phyloP scores from a whole-genome alignment of 2,329 filamentous ascomycete species.

The Elsinoe necatrix region DNA sequence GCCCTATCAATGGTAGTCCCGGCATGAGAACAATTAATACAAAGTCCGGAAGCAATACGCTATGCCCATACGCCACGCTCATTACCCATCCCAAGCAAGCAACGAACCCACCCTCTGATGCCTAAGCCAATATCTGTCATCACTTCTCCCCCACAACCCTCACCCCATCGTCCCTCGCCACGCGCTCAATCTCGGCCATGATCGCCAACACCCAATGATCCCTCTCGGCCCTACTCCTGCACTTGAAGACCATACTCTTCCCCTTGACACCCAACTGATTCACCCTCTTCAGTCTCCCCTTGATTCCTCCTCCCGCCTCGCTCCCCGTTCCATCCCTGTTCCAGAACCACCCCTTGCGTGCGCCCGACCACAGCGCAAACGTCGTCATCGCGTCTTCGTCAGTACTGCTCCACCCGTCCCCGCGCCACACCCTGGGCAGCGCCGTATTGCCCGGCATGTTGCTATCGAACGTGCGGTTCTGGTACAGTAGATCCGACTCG shows the following conservation, averaged over 20 bases:
- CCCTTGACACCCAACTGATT: conserved; percentile 53
- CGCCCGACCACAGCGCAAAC: conserved; percentile 58
- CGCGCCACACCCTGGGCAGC: conserved; percentile 51
- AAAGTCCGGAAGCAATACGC: not conserved
- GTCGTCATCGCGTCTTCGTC: conserved; percentile 60
- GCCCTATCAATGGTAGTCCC: no score
- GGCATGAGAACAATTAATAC: no score
- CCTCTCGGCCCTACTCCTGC: conserved; percentile 54
- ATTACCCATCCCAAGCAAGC: not conserved
- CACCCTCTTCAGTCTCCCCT: conserved; percentile 48
- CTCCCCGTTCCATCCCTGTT: conserved; percentile 28
- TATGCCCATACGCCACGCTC: not conserved
- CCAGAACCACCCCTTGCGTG: conserved; percentile 49
- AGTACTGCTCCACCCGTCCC: conserved; percentile 52
- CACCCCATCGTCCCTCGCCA: conserved; percentile 45
- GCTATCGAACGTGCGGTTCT: conserved; percentile 56
- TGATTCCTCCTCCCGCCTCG: conserved; percentile 28
- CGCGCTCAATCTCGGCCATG: conserved; percentile 56
- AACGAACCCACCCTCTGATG: not conserved
- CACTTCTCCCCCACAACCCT: conserved; percentile 30
- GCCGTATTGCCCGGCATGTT: conserved; percentile 53
- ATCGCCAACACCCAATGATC: conserved; percentile 62
- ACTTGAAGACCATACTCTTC: conserved; percentile 56
- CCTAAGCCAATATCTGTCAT: not conserved
- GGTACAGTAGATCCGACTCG: conserved; percentile 54